phyloP scores from a whole-genome alignment of 805 yeast genomes.

The Wickerhamiella nectarea region DNA sequence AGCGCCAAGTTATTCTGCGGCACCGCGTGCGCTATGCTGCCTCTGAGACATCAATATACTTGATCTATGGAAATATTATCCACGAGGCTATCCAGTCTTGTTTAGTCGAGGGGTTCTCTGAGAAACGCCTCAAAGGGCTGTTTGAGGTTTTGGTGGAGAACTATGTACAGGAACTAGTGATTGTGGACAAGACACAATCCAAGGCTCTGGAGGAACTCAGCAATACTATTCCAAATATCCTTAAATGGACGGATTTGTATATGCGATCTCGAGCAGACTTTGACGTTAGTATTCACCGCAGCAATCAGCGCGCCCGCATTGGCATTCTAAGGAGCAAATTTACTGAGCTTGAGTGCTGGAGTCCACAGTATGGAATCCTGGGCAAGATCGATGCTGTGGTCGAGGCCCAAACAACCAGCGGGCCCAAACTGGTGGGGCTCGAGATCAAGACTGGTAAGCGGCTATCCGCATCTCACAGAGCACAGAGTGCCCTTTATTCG shows the following conservation, averaged over 20 bases:
- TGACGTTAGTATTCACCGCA: slow-evolving; percentile 12
- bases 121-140: slow-evolving; percentile 27
- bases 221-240: slow-evolving; percentile 34
- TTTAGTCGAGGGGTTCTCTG: slow-evolving; percentile 29
- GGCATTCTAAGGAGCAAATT: slow-evolving; percentile 56
- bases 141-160: slow-evolving; percentile 22
- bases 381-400: slow-evolving; percentile 86
- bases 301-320: slow-evolving; percentile 30
- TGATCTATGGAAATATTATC: slow-evolving; percentile 69
- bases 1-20: slow-evolving; percentile 52
- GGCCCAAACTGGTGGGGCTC: slow-evolving; percentile 47
- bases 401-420: slow-evolving; percentile 36
- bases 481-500: slow-evolving; percentile 75
- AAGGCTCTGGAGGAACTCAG: slow-evolving; percentile 39
- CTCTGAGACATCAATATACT: slow-evolving; percentile 40
- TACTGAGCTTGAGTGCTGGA: slow-evolving; percentile 84
- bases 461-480: slow-evolving; percentile 49
- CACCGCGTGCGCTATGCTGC: slow-evolving; percentile 46
- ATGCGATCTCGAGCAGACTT: neutral
- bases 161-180: slow-evolving; percentile 30
- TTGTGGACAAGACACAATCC: slow-evolving; percentile 40
- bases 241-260: slow-evolving; percentile 22
- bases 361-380: slow-evolving; percentile 76
- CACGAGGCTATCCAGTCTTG: slow-evolving; percentile 64
- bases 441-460: slow-evolving; percentile 76